Base-by-base conservation (phyloP, 108 stramenopile species). In the Cylindrotheca closterium region DNA sequence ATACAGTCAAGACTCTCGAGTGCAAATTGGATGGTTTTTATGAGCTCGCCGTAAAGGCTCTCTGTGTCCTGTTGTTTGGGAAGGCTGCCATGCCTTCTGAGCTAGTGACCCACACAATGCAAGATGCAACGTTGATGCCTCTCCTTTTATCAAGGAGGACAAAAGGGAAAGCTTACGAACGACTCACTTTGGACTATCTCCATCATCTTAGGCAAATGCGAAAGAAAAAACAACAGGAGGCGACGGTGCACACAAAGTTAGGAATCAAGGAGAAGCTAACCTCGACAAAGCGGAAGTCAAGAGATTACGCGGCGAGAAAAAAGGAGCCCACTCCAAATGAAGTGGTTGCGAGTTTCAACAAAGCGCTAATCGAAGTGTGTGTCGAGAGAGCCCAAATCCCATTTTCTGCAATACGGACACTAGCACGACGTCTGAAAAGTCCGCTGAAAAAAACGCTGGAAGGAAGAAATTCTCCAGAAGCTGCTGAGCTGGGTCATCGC, bases 151-250 rank as follows among this genome's bases (percentile, higher is more conserved):
- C 84, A 4, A 57, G 92, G 34, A 67, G 89, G 58, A 80, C 83
- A 45, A 75, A 89, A 31, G 92, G 92, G 10, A 93, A 93, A 65
- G 89, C 89, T 29, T 82, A 81, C 30, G 89, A 89, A 19, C 73
- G 92, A 7, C 61, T 93, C 21, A 42, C 90, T 7, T 79, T 93
- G 54, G 89, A 93, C 57, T 68, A 77, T 25, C 69, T 68, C 15
- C 92, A 93, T 63, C 34, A 60, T 23, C 60, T 76, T 21, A 63
- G 86, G 3, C 47, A 33, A 17, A 18, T 29, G 10, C 64, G 56
- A 15, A 78, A 79, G 74, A 32, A 59, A 27, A 51, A 49, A 5
- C 12, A 19, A 0, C 22, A 22, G 1, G 22, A 0, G 8, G 42
- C 33, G 37, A 34, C 53, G 67, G 42, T 51, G 54, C 22, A 33